Evolutionary conservation across 805 yeast genomes (phyloP), one percentile per base, ranked within the genome.

Genomic region (Myxozyma geophila): DNA sequence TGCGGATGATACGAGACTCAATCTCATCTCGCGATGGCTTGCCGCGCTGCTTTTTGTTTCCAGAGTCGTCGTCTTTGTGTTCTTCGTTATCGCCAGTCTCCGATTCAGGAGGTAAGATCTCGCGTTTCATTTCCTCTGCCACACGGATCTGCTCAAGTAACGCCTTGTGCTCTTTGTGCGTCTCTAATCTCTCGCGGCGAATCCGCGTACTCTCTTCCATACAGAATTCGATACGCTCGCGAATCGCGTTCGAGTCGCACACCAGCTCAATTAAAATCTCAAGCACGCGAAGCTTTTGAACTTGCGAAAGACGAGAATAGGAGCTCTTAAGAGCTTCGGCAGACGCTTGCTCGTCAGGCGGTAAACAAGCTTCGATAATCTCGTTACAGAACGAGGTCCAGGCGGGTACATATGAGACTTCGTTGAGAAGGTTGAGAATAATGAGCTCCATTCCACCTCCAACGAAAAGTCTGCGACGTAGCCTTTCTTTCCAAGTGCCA

Each of bases 391-490:
- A 79, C 0, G 78, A 76, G 33, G 78, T 72, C 76, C 83, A 88
- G 13, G 81, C 82, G 0, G 86, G 84, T 46, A 86, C 80, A 67
- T 85, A 81, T 52, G 85, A 85, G 15, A 85, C 84, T 54, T 81
- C 78, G 21, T 85, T 84, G 48, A 92, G 79, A 1, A 92, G 79
- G 39, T 97, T 97, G 54, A 92, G 74, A 49, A 92, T 74, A 49
- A 88, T 83, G 47, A 88, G 81, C 70, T 90, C 87, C 97, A 98
- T 93, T 59, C 85, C 85, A 3, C 97, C 96, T 70, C 90, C 92
- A 70, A 82, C 85, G 74, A 89, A 95, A 67, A 83, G 83, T 59
- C 97, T 84, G 60, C 84, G 86, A 13, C 86, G 82, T 19, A 93
- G 79, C 47, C 96, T 79, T 37, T 89, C 96, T 63, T 86, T 84